These are phyloP conservation scores for Colletotrichum horii DNA, from an alignment of 2,329 filamentous ascomycete genomes.

Conservation along the genomic window DNA sequence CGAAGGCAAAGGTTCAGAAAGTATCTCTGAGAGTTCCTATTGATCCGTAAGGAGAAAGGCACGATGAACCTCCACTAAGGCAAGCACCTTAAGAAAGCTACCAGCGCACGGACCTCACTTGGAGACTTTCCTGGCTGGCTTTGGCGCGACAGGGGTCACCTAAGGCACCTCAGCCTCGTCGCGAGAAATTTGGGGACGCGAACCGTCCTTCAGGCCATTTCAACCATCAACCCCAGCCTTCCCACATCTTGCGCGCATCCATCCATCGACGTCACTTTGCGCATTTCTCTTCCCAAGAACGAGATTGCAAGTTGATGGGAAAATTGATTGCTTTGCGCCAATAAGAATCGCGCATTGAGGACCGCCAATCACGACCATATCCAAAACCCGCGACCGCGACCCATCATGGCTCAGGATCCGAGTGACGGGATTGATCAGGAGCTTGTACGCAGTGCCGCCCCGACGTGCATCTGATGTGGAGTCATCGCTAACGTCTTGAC, in stretches of 20 bases:
- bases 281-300: no score
- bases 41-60: background rate
- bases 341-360: background rate
- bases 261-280: background rate
- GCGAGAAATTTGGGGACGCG: constrained; percentile 24
- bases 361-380: background rate
- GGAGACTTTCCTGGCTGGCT: background rate
- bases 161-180: constrained; percentile 20
- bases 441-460: constrained; percentile 8
- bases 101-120: background rate
- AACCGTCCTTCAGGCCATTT: background rate
- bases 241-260: background rate
- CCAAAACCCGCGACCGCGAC: background rate
- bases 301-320: background rate
- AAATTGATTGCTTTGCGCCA: background rate
- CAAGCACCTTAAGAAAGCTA: background rate
- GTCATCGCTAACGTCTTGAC: constrained; percentile 5
- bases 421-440: constrained; percentile 23
- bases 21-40: background rate
- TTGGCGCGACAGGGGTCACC: constrained; percentile 11
- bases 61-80: background rate
- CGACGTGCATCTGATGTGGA: constrained; percentile 36
- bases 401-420: constrained; percentile 23
- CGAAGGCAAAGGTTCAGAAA: background rate
- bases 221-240: background rate